Percentiles rank a stretch among this genome's conserved stretches.
Conservation (phyloP, 2,329 filamentous ascomycete genomes). For the Penicillium olsonii region DNA sequence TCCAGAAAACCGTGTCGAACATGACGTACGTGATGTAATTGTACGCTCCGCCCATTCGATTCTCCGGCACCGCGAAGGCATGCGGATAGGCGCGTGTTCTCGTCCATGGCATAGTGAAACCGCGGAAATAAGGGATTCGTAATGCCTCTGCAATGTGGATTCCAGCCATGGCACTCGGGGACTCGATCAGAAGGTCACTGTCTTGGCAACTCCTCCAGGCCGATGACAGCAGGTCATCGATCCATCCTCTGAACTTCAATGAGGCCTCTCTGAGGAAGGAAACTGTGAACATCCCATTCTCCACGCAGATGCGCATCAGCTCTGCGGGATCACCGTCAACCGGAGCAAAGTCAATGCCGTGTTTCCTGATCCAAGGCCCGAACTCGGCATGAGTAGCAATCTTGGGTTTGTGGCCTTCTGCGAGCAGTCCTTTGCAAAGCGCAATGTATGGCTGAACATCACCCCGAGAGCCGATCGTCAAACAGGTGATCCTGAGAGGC, state of each 20-base stretch:
- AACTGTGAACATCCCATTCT: conserved; percentile 95
- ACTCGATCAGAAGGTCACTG: conserved; percentile 89
- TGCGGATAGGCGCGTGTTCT: conserved; percentile 93
- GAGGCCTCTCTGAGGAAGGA: conserved; percentile 88
- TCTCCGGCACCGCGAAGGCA: conserved; percentile 88
- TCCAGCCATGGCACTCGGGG: conserved; percentile 93
- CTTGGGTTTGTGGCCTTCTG: conserved; percentile 79
- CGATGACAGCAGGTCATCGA: conserved; percentile 81
- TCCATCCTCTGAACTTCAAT: conserved; percentile 87
- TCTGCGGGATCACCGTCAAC: conserved; percentile 91
- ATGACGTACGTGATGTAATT: conserved; percentile 95
- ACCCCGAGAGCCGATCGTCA: conserved; percentile 93
- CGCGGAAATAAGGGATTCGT: conserved; percentile 90
- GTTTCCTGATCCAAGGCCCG: conserved; percentile 81
- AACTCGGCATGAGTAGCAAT: conserved; percentile 96
- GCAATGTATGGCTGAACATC: conserved; percentile 98
- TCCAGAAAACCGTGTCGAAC: conserved; percentile 98
- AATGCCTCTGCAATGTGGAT: conserved; percentile 97
- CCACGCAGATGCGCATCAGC: conserved; percentile 92
- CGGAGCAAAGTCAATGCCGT: conserved; percentile 88
- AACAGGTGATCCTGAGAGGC: conserved; percentile 80
- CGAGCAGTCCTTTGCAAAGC: conserved; percentile 83
- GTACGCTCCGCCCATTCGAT: conserved; percentile 92
- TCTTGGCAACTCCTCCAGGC: conserved; percentile 83
- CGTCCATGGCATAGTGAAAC: conserved; percentile 99